Conservation (phyloP, 2,329 filamentous ascomycete genomes). For the Pseudocercospora cruenta region DNA sequence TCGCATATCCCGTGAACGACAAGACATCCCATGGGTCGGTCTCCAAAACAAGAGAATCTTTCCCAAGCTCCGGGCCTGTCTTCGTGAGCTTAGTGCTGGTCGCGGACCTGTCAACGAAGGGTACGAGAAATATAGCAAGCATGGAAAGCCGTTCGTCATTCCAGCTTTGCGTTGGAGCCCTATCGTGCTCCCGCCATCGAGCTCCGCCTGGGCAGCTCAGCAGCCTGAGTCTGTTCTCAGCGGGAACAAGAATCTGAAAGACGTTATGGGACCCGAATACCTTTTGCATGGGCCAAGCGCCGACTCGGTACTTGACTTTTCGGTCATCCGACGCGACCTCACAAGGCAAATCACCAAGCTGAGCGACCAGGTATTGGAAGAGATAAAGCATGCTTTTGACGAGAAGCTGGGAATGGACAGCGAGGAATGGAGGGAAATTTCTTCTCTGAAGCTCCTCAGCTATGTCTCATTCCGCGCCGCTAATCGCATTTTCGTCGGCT, state of each 20-base stretch:
- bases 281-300: constrained; percentile 15
- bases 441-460: constrained; percentile 14
- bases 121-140: constrained; percentile 11
- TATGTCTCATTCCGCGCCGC: constrained; percentile 24
- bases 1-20: constrained; percentile 3
- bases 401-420: constrained; percentile 7
- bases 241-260: constrained; percentile 14
- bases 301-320: constrained; percentile 19
- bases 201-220: constrained; percentile 14
- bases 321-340: constrained; percentile 21
- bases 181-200: constrained; percentile 23
- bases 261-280: constrained; percentile 15
- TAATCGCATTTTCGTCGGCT: constrained; percentile 25
- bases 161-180: constrained; percentile 18
- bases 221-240: constrained; percentile 19
- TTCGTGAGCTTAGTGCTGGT: constrained; percentile 6
- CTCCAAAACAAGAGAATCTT: constrained; percentile 10
- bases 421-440: constrained; percentile 11
- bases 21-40: constrained; percentile 16
- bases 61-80: constrained; percentile 14
- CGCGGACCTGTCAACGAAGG: constrained; percentile 7
- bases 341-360: constrained; percentile 21
- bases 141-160: constrained; percentile 12
- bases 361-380: constrained; percentile 20
- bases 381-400: constrained; percentile 13